Base-by-base conservation (phyloP, 2,329 filamentous ascomycete genomes). In the Claviceps sp. region DNA sequence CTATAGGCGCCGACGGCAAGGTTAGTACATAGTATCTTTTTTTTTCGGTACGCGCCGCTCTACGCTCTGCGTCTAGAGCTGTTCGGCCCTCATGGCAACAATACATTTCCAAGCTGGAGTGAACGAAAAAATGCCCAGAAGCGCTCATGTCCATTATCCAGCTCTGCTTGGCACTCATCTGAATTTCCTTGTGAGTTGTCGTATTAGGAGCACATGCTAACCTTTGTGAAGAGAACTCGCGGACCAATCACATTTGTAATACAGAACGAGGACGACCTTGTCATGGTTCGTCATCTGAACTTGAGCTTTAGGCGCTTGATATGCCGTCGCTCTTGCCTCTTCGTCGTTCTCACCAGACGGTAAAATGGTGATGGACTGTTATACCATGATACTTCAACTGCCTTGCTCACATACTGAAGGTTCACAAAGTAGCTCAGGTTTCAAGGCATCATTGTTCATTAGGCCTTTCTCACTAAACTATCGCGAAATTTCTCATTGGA, bases 1-100 rank as follows among this genome's bases (percentile, higher is more conserved):
- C 68, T 41, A 62, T 68, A 7, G 65, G 68, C 50, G 49, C 65
- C 38, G 46, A 67, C 34, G 65, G 64, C 64, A 66, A 69, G 48
- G 56, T 43, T 2, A 14, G 11, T 26, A 7, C 2, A 5, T 26
- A 7, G 22, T 22, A 22, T 22, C 3, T 7, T 7, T 26, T 11
- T 26, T 11, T 30, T 10, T 30, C 2, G 26, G 26, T 30, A 10
- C 26, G 26, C 7, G 2, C 8, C 8, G 8, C 26, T 30, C 2
- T 10, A 10, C 4, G 41, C 41, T 42, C 41, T 19, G 17, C 3
- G 17, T 10, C 41, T 5, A 43, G 17, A 19, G 22, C 41, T 11
- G 4, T 43, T 22, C 17, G 4, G 17, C 11, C 10, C 41, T 43
- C 14, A 4, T 43, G 6, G 41, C 17, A 11, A 43, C 6, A 5